These are phyloP conservation scores for Knoxia roxburghii DNA, from an alignment of 257 asterid genomes.

Conservation along the genomic window DNA sequence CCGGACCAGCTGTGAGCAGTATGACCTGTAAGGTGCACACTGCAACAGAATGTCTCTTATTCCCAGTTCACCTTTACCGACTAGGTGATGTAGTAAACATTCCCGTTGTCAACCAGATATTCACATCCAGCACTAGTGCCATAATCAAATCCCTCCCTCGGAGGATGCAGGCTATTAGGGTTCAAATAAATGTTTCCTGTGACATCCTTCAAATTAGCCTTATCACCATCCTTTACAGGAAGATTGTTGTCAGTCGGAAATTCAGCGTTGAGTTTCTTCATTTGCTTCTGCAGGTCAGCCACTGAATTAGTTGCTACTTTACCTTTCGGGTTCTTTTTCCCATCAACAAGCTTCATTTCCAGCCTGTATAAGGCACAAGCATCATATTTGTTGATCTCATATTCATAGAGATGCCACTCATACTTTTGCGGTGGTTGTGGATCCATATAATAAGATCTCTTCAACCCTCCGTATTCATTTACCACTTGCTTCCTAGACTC, in stretches of 20 bases:
- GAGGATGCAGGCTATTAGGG: conserved; percentile 19
- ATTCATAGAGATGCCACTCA: conserved; percentile 93
- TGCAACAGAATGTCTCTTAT: conserved; percentile 24
- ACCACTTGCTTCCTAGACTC: conserved; percentile 92
- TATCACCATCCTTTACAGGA: conserved; percentile 24
- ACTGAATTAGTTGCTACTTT: conserved; percentile 58
- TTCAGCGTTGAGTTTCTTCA: conserved; percentile 80
- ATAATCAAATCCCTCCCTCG: conserved; percentile 41
- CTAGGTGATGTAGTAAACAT: conserved; percentile 46
- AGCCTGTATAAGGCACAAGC: conserved; percentile 79
- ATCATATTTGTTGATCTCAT: conserved; percentile 60
- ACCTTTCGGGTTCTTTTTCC: conserved; percentile 82
- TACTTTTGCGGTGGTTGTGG: conserved; percentile 83
- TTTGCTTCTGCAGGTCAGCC: conserved; percentile 86
- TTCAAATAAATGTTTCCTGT: conserved; percentile 6
- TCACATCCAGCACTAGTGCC: conserved; percentile 32
- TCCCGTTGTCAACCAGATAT: conserved; percentile 52
- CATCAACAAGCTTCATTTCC: conserved; percentile 57
- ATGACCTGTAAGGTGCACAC: conserved; percentile 20
- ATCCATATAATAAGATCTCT: conserved; percentile 98
- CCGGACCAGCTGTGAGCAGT: conserved; percentile 14
- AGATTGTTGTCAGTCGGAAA: conserved; percentile 48
- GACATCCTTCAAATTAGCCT: conserved; percentile 23
- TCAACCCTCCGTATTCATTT: conserved; percentile 81
- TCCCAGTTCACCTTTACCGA: conserved; percentile 15